Conservation (phyloP, 1,284 basidiomycete genomes). For the Takashimella tepidaria region DNA sequence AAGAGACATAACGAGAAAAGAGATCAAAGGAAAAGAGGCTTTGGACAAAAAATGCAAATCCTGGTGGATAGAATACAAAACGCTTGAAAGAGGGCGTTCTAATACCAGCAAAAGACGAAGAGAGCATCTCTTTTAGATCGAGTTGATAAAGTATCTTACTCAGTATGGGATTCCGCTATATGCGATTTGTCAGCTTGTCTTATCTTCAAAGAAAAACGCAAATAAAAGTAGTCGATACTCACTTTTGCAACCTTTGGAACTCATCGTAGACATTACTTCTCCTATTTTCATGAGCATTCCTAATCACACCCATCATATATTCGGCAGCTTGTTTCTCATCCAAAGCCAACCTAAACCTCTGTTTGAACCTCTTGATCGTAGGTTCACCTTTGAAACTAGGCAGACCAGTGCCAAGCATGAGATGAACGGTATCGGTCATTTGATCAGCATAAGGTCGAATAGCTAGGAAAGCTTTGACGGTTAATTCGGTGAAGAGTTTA, state of each 20-base stretch:
- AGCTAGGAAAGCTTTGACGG: constrained; percentile 93
- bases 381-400: constrained; percentile 95
- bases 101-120: too few relatives aligned
- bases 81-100: too few relatives aligned
- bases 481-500: constrained; percentile 85
- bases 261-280: constrained; percentile 89
- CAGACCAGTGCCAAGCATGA: constrained; percentile 93
- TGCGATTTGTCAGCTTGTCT: too few relatives aligned
- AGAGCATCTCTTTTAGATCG: too few relatives aligned
- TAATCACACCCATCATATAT: constrained; percentile 81
- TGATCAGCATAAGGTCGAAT: constrained; percentile 86
- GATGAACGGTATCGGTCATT: constrained; percentile 76
- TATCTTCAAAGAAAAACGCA: too few relatives aligned
- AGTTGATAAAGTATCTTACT: too few relatives aligned
- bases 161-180: constrained; percentile 36
- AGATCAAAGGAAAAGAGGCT: too few relatives aligned
- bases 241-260: constrained; percentile 52
- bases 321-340: constrained; percentile 88
- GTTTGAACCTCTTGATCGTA: constrained; percentile 79
- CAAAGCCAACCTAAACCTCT: constrained; percentile 77
- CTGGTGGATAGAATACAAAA: too few relatives aligned
- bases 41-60: too few relatives aligned
- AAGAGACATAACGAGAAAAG: too few relatives aligned
- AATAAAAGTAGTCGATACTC: constrained; percentile 15
- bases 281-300: constrained; percentile 91